Evolutionary conservation across 495 filamentous ascomycete genomes (phyloP), one percentile per base, ranked within the genome.

Genomic region (Penicillium soppii): DNA sequence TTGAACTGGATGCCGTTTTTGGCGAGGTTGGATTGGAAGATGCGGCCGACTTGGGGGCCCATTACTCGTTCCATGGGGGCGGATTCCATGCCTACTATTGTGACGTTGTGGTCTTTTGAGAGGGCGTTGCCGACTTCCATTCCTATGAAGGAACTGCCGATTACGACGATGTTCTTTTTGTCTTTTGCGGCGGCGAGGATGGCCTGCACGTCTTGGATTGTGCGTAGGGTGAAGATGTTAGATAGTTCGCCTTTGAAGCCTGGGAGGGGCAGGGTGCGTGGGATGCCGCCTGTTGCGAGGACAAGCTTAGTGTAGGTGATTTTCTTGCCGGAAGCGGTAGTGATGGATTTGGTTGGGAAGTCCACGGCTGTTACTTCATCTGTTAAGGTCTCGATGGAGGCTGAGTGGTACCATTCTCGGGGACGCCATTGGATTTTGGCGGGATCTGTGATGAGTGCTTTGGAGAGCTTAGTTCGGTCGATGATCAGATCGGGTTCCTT

Each of bases 401-500:
- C 86, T 4, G 79, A 76, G 52, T 88, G 81, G 69, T 86, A 97
- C 85, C 89, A 96, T 19, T 84, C 84, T 25, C 72, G 66, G 7
- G 87, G 79, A 23, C 91, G 77, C 79, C 82, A 87, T 45, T 86
- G 82, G 33, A 95, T 70, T 72, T 95, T 95, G 15, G 79, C 70
- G 1, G 78, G 66, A 60, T 98, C 92, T n/a, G 89, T 76, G 53
- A 97, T 84, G 10, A 97, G 74, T 1, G 94, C 91, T 70, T 98
- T 98, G 48, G 90, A 95, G 42, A 98, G 82, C 77, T 97, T 97
- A 5, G 94, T 89, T 12, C 94, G 83, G 75, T 98, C 94, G 64
- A 96, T 91, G 37, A 90, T 89, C 17, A 84, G 75, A 64, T 92
- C 86, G 2, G 87, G 85, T 65, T 98, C 94, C 52, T 76, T 82